These are phyloP conservation scores for Novymonas esmeraldas DNA, from an alignment of 208 protist genomes.

Conservation along the genomic window DNA sequence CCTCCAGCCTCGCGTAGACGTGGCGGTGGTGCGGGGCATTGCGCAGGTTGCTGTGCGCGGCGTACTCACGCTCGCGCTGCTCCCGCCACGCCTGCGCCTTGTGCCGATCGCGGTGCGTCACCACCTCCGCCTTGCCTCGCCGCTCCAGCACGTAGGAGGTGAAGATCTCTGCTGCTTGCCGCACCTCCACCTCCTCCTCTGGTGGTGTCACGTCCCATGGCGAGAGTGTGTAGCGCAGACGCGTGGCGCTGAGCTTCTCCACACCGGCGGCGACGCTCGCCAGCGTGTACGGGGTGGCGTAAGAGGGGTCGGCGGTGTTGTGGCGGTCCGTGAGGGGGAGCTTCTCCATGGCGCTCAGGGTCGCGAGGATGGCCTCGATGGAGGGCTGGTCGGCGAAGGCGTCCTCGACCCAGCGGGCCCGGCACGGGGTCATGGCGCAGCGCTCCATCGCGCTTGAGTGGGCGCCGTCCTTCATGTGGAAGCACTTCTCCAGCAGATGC, in stretches of 20 bases:
- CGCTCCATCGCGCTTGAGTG: slow-evolving; percentile 89
- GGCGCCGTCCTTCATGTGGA: slow-evolving; percentile 77
- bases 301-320: slow-evolving; percentile 69
- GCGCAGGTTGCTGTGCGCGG: slow-evolving; percentile 50
- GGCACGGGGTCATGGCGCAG: slow-evolving; percentile 71
- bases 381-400: slow-evolving; percentile 89
- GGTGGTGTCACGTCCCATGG: slow-evolving; percentile 87
- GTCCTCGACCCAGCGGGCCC: slow-evolving; percentile 90
- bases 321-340: slow-evolving; percentile 59
- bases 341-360: slow-evolving; percentile 81
- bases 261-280: slow-evolving; percentile 64
- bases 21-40: slow-evolving; percentile 70
- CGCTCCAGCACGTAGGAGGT: slow-evolving; percentile 86
- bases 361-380: slow-evolving; percentile 73
- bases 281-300: slow-evolving; percentile 78
- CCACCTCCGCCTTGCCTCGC: slow-evolving; percentile 51
- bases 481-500: slow-evolving; percentile 86
- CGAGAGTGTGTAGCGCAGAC: slow-evolving; percentile 77
- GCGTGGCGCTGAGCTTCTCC: slow-evolving; percentile 46
- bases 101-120: slow-evolving; percentile 61
- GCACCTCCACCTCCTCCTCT: slow-evolving; percentile 70
- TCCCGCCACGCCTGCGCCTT: slow-evolving; percentile 65
- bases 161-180: slow-evolving; percentile 80
- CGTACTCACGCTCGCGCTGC: slow-evolving; percentile 84
- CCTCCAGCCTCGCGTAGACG: slow-evolving; percentile 84